Conservation (phyloP, 2,329 filamentous ascomycete species). For the Grosmannia clavigera region DNA sequence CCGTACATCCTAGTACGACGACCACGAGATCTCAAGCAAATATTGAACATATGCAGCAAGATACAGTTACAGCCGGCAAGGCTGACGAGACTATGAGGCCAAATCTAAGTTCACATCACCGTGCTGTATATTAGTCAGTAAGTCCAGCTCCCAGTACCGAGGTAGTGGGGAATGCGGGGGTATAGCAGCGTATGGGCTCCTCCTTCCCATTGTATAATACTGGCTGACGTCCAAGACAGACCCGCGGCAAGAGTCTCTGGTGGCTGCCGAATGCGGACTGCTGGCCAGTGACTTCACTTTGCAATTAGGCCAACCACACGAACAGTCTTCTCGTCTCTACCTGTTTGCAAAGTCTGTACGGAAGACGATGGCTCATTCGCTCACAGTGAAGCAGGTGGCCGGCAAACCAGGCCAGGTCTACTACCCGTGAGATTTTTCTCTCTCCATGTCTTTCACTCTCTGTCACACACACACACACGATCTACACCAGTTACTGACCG, state of each 20-base stretch:
- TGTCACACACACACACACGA: no score
- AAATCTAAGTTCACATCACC: background rate
- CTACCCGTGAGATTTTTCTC: slow-evolving; percentile 47
- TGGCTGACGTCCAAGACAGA: no score
- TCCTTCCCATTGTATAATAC: background rate
- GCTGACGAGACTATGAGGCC: background rate
- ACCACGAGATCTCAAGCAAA: no score
- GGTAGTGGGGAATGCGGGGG: background rate
- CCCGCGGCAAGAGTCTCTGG: no score
- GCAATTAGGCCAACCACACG: background rate
- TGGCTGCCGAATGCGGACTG: no score
- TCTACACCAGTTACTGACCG: no score
- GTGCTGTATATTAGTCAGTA: background rate
- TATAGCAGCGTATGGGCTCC: background rate
- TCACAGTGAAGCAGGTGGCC: slow-evolving; percentile 56
- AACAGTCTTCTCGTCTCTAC: background rate
- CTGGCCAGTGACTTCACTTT: no score
- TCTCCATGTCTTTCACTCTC: background rate
- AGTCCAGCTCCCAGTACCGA: background rate
- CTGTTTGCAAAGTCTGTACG: background rate
- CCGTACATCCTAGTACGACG: no score
- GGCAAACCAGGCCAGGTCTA: slow-evolving; percentile 76
- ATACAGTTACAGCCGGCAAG: background rate
- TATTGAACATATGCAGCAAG: no score
- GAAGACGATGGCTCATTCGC: slow-evolving; percentile 36